phyloP scores from a whole-genome alignment of 495 filamentous ascomycete species.

The Hypomontagnella monticulosa region DNA sequence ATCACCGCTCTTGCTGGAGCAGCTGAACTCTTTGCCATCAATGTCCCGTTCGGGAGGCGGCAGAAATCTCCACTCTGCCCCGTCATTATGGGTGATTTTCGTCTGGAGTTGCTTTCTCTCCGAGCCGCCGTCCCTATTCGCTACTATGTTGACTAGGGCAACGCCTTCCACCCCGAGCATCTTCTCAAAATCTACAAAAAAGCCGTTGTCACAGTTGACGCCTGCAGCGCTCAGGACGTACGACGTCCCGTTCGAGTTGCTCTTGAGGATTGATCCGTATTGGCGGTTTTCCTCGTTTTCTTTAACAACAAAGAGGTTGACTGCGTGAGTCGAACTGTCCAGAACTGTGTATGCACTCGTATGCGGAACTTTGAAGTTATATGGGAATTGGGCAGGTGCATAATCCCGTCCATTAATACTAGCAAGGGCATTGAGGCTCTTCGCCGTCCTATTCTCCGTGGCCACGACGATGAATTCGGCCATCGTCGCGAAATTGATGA shows the following conservation, averaged over 20 bases:
- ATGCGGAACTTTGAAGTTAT: slow-evolving; percentile 76
- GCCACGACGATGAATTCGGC: slow-evolving; percentile 94
- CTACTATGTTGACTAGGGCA: slow-evolving; percentile 83
- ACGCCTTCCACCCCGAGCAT: slow-evolving; percentile 92
- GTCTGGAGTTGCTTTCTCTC: slow-evolving; percentile 82
- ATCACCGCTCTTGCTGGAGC: slow-evolving; percentile 63
- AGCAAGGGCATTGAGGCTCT: slow-evolving; percentile 77
- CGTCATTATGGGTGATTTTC: slow-evolving; percentile 95
- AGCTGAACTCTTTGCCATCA: slow-evolving; percentile 74
- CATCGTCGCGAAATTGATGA: slow-evolving; percentile 90
- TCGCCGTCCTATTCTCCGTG: slow-evolving; percentile 68
- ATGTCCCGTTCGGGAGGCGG: slow-evolving; percentile 72
- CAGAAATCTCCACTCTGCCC: slow-evolving; percentile 81
- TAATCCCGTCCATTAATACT: slow-evolving; percentile 85
- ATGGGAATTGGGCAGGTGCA: slow-evolving; percentile 85
- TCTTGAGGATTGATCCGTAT: slow-evolving; percentile 92
- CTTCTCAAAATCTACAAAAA: slow-evolving; percentile 96
- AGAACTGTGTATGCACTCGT: slow-evolving; percentile 90
- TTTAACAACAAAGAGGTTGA: slow-evolving; percentile 91
- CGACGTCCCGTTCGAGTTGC: slow-evolving; percentile 96
- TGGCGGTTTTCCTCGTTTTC: slow-evolving; percentile 66
- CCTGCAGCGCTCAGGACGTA: slow-evolving; percentile 82
- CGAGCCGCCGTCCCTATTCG: slow-evolving; percentile 71
- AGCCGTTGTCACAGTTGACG: slow-evolving; percentile 77
- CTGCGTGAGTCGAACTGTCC: slow-evolving; percentile 88